phyloP scores from a whole-genome alignment of 768 basidiomycete species.

The Lactifluus volemus region DNA sequence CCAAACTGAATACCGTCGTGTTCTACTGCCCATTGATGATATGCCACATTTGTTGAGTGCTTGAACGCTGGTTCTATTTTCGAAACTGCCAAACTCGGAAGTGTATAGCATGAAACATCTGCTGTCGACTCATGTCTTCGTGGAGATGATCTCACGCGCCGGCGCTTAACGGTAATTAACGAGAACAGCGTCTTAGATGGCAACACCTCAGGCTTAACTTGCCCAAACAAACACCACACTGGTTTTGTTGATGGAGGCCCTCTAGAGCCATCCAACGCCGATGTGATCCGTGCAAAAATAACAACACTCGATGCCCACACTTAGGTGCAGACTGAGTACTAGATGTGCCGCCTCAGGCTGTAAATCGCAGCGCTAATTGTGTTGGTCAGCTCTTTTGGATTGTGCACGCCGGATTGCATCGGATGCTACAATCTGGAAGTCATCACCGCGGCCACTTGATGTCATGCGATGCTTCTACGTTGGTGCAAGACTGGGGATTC shows the following conservation, averaged over 20 bases:
- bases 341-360: not conserved
- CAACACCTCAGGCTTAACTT: not conserved
- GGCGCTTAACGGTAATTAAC: slow-evolving; percentile 1
- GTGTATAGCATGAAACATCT: not conserved
- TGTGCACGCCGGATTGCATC: not conserved
- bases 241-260: not conserved
- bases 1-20: not conserved
- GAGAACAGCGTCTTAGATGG: not conserved
- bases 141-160: not conserved
- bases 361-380: not conserved
- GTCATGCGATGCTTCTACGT: not conserved
- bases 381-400: not conserved
- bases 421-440: not conserved
- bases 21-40: not conserved
- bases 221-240: not conserved
- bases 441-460: not conserved
- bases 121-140: not conserved
- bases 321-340: not conserved
- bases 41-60: not conserved
- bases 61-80: not conserved
- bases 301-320: not conserved
- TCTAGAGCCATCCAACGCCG: not conserved
- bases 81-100: not conserved
- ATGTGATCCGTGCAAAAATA: not conserved
- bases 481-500: not conserved